Percentiles rank a stretch among this genome's conserved stretches.
Evolutionary conservation across 2,329 filamentous ascomycete genomes (phyloP).

Genomic region (Penicillium sp.): DNA sequence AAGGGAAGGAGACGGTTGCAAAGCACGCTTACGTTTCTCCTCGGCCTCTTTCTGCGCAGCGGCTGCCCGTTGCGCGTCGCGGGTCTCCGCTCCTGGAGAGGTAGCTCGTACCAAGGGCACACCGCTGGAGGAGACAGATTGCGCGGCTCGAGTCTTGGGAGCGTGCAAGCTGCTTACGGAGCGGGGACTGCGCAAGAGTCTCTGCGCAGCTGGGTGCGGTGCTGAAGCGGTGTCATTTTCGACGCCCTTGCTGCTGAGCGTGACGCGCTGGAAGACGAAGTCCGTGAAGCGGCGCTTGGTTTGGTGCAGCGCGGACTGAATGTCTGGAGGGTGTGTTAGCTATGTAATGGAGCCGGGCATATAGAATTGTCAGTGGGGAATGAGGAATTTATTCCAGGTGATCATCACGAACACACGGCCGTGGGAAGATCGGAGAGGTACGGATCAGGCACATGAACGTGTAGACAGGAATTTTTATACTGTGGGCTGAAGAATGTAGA

Average conservation of each 20-base stretch:
- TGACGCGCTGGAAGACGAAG: constrained; percentile 47
- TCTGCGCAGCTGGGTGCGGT: constrained; percentile 23
- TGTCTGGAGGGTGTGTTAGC: constrained; percentile 35
- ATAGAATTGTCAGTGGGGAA: background rate
- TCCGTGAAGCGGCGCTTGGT: constrained; percentile 50
- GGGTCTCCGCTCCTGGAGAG: constrained; percentile 42
- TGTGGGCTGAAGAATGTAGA: constrained; percentile 4
- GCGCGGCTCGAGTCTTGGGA: constrained; percentile 11
- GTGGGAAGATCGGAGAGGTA: background rate
- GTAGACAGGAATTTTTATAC: background rate
- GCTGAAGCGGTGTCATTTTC: constrained; percentile 13
- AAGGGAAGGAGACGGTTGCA: constrained; percentile 18
- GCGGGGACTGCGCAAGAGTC: constrained; percentile 31
- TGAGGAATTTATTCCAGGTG: background rate
- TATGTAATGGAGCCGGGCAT: background rate
- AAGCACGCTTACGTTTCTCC: constrained; percentile 29
- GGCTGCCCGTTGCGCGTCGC: constrained; percentile 32
- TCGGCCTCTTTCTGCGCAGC: constrained; percentile 29
- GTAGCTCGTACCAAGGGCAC: constrained; percentile 44
- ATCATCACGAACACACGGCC: background rate
- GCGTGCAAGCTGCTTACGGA: constrained; percentile 36
- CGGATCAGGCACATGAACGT: background rate
- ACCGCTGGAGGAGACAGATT: constrained; percentile 18
- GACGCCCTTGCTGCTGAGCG: constrained; percentile 22
- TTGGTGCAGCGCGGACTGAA: constrained; percentile 44